Conservation (phyloP, 495 filamentous ascomycete genomes). For the Hypoxylon trugodes region DNA sequence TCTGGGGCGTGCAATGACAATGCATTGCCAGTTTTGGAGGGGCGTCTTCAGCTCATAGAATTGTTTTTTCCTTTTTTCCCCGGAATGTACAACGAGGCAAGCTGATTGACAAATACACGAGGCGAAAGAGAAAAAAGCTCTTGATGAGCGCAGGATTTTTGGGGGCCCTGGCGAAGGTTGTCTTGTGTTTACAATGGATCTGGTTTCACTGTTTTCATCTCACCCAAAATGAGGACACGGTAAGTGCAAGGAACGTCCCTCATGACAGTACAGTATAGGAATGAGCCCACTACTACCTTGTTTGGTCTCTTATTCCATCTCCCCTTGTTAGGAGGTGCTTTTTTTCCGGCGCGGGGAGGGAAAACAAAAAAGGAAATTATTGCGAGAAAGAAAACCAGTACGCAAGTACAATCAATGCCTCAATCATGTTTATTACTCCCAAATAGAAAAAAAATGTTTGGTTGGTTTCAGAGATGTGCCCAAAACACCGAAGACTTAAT, state of each 20-base stretch:
- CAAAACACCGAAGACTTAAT: conserved; percentile 8
- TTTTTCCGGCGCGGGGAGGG: conserved; percentile 19
- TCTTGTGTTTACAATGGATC: conserved; percentile 23
- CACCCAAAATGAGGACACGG: conserved; percentile 5
- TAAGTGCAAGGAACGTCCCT: conserved; percentile 3
- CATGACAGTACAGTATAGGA: conserved; percentile 8
- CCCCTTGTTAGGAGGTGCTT: conserved; percentile 11
- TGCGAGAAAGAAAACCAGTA: conserved; percentile 32
- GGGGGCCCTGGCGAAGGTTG: conserved; percentile 20
- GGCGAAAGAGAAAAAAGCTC: conserved; percentile 19
- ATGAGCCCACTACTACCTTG: neutral
- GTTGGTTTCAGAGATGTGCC: conserved; percentile 17
- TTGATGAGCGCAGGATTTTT: conserved; percentile 8
- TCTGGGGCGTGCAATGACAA: conserved; percentile 19
- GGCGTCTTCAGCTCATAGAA: conserved; percentile 24
- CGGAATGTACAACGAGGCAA: conserved; percentile 20
- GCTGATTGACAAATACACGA: conserved; percentile 13
- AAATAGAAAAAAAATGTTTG: conserved; percentile 24
- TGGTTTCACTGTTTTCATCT: conserved; percentile 30
- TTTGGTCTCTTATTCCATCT: neutral
- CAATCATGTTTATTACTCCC: conserved; percentile 25
- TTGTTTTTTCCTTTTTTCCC: neutral
- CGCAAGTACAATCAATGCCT: conserved; percentile 35
- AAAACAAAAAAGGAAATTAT: conserved; percentile 26
- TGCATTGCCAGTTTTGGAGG: conserved; percentile 30